Conservation (phyloP, 2,329 filamentous ascomycete genomes). For the Exophiala spinifera region DNA sequence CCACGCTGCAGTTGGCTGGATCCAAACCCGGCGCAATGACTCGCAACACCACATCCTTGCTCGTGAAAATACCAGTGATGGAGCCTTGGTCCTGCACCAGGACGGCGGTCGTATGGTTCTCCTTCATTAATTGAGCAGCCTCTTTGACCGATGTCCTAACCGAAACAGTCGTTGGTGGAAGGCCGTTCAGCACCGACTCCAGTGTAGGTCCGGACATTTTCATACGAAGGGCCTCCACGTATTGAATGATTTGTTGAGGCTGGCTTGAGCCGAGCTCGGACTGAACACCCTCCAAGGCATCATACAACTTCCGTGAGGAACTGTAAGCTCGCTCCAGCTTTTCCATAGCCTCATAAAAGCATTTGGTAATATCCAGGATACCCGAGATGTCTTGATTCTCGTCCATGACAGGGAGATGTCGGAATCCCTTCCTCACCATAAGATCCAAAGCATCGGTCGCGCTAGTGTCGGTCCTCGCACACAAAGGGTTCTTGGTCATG, state of each 20-base stretch:
- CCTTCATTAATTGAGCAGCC: slow-evolving; percentile 93
- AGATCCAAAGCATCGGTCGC: slow-evolving; percentile 95
- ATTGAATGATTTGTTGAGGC: slow-evolving; percentile 97
- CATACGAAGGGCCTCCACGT: slow-evolving; percentile 87
- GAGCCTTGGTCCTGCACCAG: slow-evolving; percentile 94
- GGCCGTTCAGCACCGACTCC: slow-evolving; percentile 87
- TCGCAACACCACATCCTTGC: slow-evolving; percentile 96
- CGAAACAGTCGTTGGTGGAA: slow-evolving; percentile 89
- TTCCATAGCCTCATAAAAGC: slow-evolving; percentile 99
- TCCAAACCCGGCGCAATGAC: slow-evolving; percentile 96
- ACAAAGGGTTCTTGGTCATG: slow-evolving; percentile 99
- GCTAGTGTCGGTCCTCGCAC: slow-evolving; percentile 94
- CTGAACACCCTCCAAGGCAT: slow-evolving; percentile 95
- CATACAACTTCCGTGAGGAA: slow-evolving; percentile 96
- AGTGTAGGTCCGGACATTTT: slow-evolving; percentile 99
- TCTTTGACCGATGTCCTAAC: slow-evolving; percentile 96
- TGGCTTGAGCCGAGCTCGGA: slow-evolving; percentile 94
- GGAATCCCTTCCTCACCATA: slow-evolving; percentile 97
- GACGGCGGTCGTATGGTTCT: slow-evolving; percentile 95
- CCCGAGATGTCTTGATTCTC: slow-evolving; percentile 99
- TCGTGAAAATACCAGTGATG: slow-evolving; percentile 98
- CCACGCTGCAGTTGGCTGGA: slow-evolving; percentile 91
- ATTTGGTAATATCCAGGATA: slow-evolving; percentile 97
- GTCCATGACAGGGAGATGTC: slow-evolving; percentile 97
- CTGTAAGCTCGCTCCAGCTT: slow-evolving; percentile 97